Evolutionary conservation across 352 stramenopile species (phyloP).

Genomic region (Globisporangium nagaii): DNA sequence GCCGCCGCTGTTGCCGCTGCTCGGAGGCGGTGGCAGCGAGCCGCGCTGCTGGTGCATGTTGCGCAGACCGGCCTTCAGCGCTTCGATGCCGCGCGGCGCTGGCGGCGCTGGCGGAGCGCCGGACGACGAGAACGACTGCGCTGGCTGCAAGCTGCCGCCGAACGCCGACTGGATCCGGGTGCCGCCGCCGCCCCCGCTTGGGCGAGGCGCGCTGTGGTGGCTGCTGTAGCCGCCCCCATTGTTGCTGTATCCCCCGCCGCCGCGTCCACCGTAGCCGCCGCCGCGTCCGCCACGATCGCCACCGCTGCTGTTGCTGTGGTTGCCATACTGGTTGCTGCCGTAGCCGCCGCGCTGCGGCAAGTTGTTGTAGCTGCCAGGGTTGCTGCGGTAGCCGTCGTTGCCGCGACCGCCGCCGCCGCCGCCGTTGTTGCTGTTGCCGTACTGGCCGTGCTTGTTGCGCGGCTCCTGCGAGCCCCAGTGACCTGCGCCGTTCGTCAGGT

Average conservation of each 20-base stretch:
- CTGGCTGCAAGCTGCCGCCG: conserved; percentile 40
- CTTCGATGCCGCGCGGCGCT: conserved; percentile 51
- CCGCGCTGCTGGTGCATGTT: conserved; percentile 82
- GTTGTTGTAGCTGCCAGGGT: conserved; percentile 22
- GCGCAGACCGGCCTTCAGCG: conserved; percentile 72
- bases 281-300: conserved; percentile 1
- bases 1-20: conserved; percentile 3
- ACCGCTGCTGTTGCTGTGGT: conserved; percentile 15
- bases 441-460: conserved; percentile 68
- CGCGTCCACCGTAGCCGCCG: conserved; percentile 5
- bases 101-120: conserved; percentile 23
- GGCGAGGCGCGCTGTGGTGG: neutral
- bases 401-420: conserved; percentile 15
- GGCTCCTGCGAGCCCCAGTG: conserved; percentile 78
- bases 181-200: conserved; percentile 12
- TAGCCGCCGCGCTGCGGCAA: conserved; percentile 10
- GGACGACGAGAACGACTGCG: conserved; percentile 45
- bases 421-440: conserved; percentile 24
- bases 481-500: conserved; percentile 65
- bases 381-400: conserved; percentile 20
- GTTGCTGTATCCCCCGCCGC: conserved; percentile 26
- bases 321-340: conserved; percentile 20
- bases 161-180: conserved; percentile 63
- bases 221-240: conserved; percentile 17
- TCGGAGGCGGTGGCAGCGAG: conserved; percentile 9